Conservation (phyloP, 2,329 filamentous ascomycete genomes). For the Ceratocystiopsis minuta region DNA sequence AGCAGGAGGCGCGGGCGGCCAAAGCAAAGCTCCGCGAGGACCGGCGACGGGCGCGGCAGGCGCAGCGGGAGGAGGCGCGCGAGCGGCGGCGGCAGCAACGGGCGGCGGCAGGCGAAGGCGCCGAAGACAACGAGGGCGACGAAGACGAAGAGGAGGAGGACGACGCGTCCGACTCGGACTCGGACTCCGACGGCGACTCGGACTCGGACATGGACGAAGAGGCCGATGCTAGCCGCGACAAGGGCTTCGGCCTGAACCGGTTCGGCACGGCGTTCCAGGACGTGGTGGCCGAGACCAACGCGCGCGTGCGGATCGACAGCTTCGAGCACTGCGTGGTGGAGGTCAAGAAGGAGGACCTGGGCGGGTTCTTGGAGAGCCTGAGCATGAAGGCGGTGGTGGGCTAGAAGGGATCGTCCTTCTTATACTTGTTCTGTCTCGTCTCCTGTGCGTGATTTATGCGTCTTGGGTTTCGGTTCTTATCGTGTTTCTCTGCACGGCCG, state of each 20-base stretch:
- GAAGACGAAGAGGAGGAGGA: conserved; percentile 24
- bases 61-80: conserved; percentile 41
- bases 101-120: not conserved
- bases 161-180: conserved; percentile 15
- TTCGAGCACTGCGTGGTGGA: conserved; percentile 97
- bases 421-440: not conserved
- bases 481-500: not conserved
- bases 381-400: conserved; percentile 78
- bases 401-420: conserved; percentile 14
- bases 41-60: conserved; percentile 35
- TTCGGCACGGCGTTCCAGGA: conserved; percentile 95
- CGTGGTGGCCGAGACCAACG: conserved; percentile 79
- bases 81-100: conserved; percentile 29
- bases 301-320: conserved; percentile 78
- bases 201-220: conserved; percentile 29
- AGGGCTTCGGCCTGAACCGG: conserved; percentile 60
- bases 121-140: not conserved
- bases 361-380: conserved; percentile 75
- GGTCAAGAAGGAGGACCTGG: conserved; percentile 88
- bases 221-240: conserved; percentile 16
- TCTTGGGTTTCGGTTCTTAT: not conserved
- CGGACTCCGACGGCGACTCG: conserved; percentile 19
- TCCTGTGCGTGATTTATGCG: not conserved
- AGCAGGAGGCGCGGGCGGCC: conserved; percentile 41
- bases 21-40: conserved; percentile 47